Percentiles rank a stretch among this genome's conserved stretches.
Evolutionary conservation across 1,284 basidiomycete genomes (phyloP).

Genomic region (Kalmanozyma brasiliensis): DNA sequence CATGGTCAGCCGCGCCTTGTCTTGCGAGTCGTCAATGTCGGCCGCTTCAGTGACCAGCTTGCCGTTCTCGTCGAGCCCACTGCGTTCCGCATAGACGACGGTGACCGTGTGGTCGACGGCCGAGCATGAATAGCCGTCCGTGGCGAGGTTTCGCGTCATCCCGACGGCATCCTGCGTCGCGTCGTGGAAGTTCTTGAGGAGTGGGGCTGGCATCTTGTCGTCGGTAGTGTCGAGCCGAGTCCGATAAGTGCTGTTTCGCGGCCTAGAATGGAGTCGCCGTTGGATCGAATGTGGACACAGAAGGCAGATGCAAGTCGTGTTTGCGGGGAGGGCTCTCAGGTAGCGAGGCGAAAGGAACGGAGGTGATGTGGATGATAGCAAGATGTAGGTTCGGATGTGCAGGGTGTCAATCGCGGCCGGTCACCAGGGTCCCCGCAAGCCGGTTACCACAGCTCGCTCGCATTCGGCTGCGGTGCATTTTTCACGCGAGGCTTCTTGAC

Average conservation of each 20-base stretch:
- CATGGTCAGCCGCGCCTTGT: conserved; percentile 23
- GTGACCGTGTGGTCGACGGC: conserved; percentile 36
- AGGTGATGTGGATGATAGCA: too few relatives aligned
- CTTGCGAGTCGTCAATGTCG: conserved; percentile 31
- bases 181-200: conserved; percentile 35
- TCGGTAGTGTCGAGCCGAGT: neutral
- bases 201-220: conserved; percentile 32
- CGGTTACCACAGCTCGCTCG: too few relatives aligned
- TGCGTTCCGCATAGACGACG: conserved; percentile 32
- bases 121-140: conserved; percentile 31
- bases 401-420: neutral
- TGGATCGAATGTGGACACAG: too few relatives aligned
- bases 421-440: too few relatives aligned
- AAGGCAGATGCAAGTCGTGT: too few relatives aligned
- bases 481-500: too few relatives aligned
- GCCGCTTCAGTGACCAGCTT: conserved; percentile 31
- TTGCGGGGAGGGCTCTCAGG: too few relatives aligned
- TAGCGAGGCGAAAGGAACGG: too few relatives aligned
- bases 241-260: too few relatives aligned
- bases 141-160: conserved; percentile 30
- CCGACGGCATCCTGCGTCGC: conserved; percentile 45
- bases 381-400: neutral
- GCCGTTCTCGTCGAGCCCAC: conserved; percentile 33
- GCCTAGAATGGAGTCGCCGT: too few relatives aligned
- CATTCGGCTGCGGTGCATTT: too few relatives aligned